Conservation (phyloP, 129 eudicot genomes). For the Tagetes patula region DNA sequence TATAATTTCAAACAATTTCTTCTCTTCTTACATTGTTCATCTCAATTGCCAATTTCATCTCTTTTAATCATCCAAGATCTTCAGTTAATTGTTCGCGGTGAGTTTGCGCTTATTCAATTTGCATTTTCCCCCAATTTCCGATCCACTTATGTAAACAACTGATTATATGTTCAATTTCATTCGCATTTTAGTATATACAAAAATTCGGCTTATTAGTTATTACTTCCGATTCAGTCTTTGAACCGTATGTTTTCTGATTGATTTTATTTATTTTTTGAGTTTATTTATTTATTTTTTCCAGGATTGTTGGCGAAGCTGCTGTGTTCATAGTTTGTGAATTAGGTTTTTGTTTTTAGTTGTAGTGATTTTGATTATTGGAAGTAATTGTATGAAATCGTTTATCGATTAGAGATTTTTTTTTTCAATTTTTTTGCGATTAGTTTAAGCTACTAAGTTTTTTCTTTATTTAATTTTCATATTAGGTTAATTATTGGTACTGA, state of each 20-base stretch:
- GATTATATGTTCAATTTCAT: conserved; percentile 24
- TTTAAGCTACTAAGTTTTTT: not conserved
- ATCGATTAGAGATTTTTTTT: not conserved
- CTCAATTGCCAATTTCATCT: conserved; percentile 28
- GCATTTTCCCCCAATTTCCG: conserved; percentile 20
- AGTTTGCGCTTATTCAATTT: conserved; percentile 23
- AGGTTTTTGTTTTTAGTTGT: conserved; percentile 14
- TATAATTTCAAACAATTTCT: conserved; percentile 37
- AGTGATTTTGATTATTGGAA: not conserved
- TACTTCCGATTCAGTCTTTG: conserved; percentile 14
- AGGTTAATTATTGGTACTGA: not conserved
- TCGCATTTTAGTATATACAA: conserved; percentile 1
- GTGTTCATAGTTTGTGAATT: conserved; percentile 19
- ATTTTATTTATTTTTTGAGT: not conserved
- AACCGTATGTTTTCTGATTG: not conserved
- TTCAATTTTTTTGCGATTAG: conserved; percentile 9
- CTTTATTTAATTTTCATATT: not conserved
- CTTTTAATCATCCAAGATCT: conserved; percentile 28
- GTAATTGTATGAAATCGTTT: conserved; percentile 5
- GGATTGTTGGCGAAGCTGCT: conserved; percentile 15
- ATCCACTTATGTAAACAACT: conserved; percentile 23
- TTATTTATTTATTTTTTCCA: conserved; percentile 3
- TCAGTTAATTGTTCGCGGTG: conserved; percentile 28
- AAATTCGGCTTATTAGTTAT: not conserved
- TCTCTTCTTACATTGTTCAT: conserved; percentile 45